Conservation (phyloP, 768 basidiomycete genomes). For the Agaricus sinodeliciosus region DNA sequence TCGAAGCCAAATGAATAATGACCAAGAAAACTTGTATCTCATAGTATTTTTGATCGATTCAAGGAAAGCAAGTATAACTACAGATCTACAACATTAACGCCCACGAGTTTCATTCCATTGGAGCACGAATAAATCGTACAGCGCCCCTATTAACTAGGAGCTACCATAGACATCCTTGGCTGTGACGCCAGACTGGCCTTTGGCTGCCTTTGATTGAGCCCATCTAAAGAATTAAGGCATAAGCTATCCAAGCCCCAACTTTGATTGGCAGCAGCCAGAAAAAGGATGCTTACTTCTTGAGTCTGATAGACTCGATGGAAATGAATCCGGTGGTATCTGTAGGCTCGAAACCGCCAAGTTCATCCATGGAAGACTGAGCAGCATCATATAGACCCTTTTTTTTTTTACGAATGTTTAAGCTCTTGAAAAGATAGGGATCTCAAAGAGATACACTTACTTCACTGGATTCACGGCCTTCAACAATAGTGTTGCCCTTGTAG, state of each 20-base stretch:
- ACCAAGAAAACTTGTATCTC: too few species aligned
- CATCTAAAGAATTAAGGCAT: conserved; percentile 40
- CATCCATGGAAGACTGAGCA: conserved; percentile 95
- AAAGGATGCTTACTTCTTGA: conserved; percentile 73
- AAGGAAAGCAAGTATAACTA: too few species aligned
- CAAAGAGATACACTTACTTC: conserved; percentile 44
- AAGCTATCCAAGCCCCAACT: too few species aligned
- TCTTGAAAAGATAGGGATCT: not conserved
- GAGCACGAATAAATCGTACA: too few species aligned
- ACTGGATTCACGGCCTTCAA: conserved; percentile 86
- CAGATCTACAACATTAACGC: too few species aligned
- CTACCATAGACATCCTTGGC: conserved; percentile 76
- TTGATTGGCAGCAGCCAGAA: not conserved
- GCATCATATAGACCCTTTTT: conserved; percentile 88
- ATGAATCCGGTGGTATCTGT: conserved; percentile 96
- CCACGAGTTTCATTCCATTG: too few species aligned
- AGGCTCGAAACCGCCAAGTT: conserved; percentile 96
- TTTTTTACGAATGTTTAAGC: not conserved
- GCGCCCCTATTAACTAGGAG: too few species aligned
- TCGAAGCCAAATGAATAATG: too few species aligned
- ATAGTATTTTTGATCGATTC: too few species aligned
- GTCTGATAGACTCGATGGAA: conserved; percentile 93
- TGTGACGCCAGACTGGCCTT: conserved; percentile 73
- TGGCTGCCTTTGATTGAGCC: conserved; percentile 82
- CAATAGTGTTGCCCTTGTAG: conserved; percentile 93